phyloP scores from a whole-genome alignment of 306 rosid genomes.

The Rubus parviflorus region DNA sequence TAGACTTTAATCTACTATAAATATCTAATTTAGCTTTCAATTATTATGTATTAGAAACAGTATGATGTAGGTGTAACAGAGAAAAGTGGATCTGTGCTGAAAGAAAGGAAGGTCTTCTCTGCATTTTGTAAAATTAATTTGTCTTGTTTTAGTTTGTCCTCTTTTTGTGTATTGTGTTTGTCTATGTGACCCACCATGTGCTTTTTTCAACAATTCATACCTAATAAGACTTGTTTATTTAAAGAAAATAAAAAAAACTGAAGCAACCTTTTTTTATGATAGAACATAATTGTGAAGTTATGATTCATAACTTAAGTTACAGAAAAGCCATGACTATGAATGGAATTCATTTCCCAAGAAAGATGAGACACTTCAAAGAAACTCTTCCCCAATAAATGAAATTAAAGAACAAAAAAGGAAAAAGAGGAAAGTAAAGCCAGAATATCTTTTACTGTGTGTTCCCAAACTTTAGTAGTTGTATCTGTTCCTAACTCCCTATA shows the following conservation, averaged over 20 bases:
- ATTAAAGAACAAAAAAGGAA: not conserved
- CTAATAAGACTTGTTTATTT: constrained; percentile 11
- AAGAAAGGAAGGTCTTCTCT: not conserved
- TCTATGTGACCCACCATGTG: constrained; percentile 23
- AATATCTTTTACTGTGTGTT: not conserved
- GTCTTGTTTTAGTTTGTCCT: constrained; percentile 9
- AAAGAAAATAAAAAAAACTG: not conserved
- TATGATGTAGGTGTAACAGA: not conserved
- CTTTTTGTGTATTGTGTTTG: not conserved
- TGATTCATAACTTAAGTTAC: not conserved
- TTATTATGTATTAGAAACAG: not conserved
- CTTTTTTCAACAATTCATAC: constrained; percentile 4
- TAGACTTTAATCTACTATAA: not conserved
- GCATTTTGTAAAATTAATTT: constrained; percentile 5
- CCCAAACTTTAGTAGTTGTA: not conserved
- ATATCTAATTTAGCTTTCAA: not conserved
- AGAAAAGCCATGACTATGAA: not conserved
- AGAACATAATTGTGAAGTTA: not conserved
- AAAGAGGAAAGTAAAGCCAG: constrained; percentile 7
- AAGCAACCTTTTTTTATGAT: not conserved
- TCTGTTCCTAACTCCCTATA: not conserved
- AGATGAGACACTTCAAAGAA: not conserved
- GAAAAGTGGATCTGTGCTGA: not conserved
- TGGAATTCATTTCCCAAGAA: constrained; percentile 4
- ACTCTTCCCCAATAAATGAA: not conserved